Evolutionary conservation across 1,284 basidiomycete genomes (phyloP).

Genomic region (Tilletiopsis washingtonensis): DNA sequence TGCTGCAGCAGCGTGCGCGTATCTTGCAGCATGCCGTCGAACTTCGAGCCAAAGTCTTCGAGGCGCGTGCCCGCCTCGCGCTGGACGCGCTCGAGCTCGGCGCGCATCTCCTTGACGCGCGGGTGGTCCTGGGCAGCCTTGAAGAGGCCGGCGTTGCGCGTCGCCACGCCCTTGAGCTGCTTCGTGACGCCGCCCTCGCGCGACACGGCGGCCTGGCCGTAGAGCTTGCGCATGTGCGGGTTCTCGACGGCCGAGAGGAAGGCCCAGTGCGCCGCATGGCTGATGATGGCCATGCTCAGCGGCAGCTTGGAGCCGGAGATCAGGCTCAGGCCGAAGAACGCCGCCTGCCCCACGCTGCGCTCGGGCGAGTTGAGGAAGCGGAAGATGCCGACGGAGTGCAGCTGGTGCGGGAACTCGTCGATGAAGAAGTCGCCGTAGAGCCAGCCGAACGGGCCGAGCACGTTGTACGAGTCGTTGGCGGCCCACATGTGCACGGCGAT

Average conservation of each 20-base stretch:
- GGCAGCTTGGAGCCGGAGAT: conserved; percentile 84
- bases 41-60: conserved; percentile 72
- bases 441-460: conserved; percentile 60
- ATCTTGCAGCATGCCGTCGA: conserved; percentile 61
- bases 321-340: conserved; percentile 84
- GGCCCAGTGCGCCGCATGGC: conserved; percentile 57
- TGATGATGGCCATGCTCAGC: conserved; percentile 70
- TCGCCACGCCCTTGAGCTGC: conserved; percentile 84
- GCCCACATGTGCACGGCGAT: conserved; percentile 87
- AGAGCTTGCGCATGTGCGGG: conserved; percentile 93
- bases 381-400: conserved; percentile 95
- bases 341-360: conserved; percentile 75
- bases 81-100: conserved; percentile 87
- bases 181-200: conserved; percentile 94
- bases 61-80: conserved; percentile 81
- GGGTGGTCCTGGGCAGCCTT: conserved; percentile 21
- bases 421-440: conserved; percentile 75
- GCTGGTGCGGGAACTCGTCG: conserved; percentile 72
- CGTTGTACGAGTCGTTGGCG: conserved; percentile 78
- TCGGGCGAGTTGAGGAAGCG: conserved; percentile 90
- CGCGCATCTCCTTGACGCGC: conserved; percentile 76
- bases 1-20: conserved; percentile 86
- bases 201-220: conserved; percentile 73
- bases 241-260: conserved; percentile 50
- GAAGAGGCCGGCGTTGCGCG: conserved; percentile 57